Conservation (phyloP, 148 eudicot genomes). For the Heliamphora exappendiculata region DNA sequence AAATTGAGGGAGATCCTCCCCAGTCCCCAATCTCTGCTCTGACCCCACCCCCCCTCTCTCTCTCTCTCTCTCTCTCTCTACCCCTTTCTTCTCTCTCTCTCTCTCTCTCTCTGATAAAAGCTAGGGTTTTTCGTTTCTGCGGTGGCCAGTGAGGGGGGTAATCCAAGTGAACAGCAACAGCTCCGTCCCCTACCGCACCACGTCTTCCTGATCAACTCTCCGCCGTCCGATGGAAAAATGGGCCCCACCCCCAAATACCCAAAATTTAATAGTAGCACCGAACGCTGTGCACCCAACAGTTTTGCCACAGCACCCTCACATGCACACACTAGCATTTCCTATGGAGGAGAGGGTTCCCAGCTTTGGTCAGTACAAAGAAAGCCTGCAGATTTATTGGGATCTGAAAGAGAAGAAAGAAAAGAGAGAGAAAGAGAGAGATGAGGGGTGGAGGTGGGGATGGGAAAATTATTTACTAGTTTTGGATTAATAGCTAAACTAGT, state of each 20-base stretch:
- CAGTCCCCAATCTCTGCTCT: conserved; percentile 18
- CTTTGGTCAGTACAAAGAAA: not conserved
- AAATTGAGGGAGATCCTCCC: conserved; percentile 65
- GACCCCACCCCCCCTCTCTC: not conserved
- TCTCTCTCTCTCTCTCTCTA: too few relatives aligned
- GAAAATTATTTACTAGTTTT: too few relatives aligned
- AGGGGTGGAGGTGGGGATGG: too few relatives aligned
- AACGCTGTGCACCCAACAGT: not conserved
- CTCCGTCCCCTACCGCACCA: not conserved
- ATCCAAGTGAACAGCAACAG: not conserved
- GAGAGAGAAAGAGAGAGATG: not conserved
- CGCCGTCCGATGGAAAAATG: too few relatives aligned
- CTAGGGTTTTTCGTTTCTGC: not conserved
- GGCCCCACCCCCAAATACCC: not conserved
- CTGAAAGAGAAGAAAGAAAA: not conserved
- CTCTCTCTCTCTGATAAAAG: conserved; percentile 7
- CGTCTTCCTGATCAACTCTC: too few relatives aligned
- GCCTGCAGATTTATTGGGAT: conserved; percentile 8
- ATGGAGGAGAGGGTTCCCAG: too few relatives aligned
- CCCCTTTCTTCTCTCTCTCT: too few relatives aligned
- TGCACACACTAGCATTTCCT: not conserved
- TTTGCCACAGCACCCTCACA: not conserved
- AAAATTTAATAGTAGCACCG: not conserved
- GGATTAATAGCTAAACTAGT: too few relatives aligned
- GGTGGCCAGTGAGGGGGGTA: not conserved